phyloP scores from a whole-genome alignment of 2,329 filamentous ascomycete genomes.

The Trichoderma harzianum region DNA sequence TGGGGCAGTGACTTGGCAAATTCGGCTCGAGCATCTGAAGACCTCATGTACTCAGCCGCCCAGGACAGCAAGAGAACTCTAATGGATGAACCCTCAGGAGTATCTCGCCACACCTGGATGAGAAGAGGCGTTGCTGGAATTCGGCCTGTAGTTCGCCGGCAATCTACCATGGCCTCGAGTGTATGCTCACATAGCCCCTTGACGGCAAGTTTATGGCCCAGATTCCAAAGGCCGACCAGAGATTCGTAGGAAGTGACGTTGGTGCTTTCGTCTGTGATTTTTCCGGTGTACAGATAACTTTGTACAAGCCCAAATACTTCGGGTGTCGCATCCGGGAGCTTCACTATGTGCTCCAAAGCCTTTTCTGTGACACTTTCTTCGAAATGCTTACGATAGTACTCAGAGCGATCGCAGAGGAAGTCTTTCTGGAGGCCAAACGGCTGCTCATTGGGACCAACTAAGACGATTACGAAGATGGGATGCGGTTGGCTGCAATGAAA shows the following conservation, averaged over 20 bases:
- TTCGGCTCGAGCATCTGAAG: conserved; percentile 52
- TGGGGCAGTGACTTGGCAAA: conserved; percentile 61
- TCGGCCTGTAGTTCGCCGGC: conserved; percentile 47
- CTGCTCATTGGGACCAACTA: conserved; percentile 50
- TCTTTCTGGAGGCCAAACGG: conserved; percentile 59
- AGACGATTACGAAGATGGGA: conserved; percentile 52
- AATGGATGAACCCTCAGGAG: conserved; percentile 57
- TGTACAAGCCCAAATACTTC: conserved; percentile 56
- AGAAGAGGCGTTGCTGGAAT: conserved; percentile 59
- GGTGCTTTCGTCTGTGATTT: conserved; percentile 41
- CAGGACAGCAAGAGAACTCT: conserved; percentile 57
- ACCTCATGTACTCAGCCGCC: conserved; percentile 62
- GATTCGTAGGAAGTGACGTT: conserved; percentile 51
- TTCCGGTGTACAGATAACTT: conserved; percentile 51
- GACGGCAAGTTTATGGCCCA: conserved; percentile 50
- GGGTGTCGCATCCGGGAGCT: conserved; percentile 44
- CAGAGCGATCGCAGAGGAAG: conserved; percentile 52
- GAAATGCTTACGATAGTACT: conserved; percentile 48
- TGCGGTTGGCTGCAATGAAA: conserved; percentile 43
- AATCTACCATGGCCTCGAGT: conserved; percentile 57
- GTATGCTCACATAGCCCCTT: conserved; percentile 54
- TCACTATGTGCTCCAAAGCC: conserved; percentile 49
- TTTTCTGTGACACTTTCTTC: conserved; percentile 32
- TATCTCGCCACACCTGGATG: conserved; percentile 60
- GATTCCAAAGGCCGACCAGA: conserved; percentile 55